Base-by-base conservation (phyloP, 2,329 filamentous ascomycete species). In the Geoglossum cookeanum region DNA sequence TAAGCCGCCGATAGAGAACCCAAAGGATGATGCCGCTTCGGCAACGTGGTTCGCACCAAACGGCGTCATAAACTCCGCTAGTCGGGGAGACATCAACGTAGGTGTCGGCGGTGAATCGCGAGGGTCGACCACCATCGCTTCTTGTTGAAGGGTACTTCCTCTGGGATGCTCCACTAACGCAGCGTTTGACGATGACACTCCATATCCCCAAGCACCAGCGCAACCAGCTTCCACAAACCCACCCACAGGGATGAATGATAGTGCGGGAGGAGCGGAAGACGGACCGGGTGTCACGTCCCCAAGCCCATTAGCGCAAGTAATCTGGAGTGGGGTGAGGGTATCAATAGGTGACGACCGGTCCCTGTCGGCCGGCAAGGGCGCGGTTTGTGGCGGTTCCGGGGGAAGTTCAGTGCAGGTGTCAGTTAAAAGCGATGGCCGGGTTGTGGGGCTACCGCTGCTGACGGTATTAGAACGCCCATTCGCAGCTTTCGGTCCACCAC, bases 71-170 rank as follows among this genome's bases (percentile, higher is more conserved):
- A 55, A 85, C 74, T 1, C 81, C 79, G 60, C 85, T 83, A 60
- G 76, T 79, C 1, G 83, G 87, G 74, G 89, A 89, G 15, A 82
- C 79, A 63, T 85, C 82, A 1, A 75, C 81, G 48, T 85, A 0
- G 86, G 85, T 2, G 84, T 60, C 3, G 63, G 62, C 1, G 65
- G 63, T 3, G 54, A 67, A 1, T 63, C 65, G 15, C 65, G 66
- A 63, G 61, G 66, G 1, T 67, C 65, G 1, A 66, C 64, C 66
- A 64, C 65, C n/a, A 22, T 65, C 1, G 67, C 68, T 66, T 64
- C 8, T 22, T 67, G 44, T 67, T 64, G 51, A 55, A 60, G 51
- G 58, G 29, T 29, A 35, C 11, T 32, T 44, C 27, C n/a, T 7
- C 8, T 32, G 13, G 49, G 13, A 11, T 29, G 32, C 1, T 42